phyloP scores from a whole-genome alignment of 176 grass and related monocot species.

The Aegilops sharonensis region DNA sequence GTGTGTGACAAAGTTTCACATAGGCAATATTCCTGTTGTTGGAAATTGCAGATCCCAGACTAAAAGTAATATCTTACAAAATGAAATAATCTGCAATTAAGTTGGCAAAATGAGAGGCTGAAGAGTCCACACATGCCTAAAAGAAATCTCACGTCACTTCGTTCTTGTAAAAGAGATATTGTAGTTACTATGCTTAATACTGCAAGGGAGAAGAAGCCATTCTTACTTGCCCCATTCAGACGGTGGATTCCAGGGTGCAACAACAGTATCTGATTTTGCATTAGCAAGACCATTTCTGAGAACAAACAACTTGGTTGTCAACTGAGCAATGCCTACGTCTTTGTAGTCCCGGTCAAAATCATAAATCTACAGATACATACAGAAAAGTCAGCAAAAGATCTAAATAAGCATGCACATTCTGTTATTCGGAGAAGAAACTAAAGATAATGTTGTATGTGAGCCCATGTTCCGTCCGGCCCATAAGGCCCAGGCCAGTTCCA shows the following conservation, averaged over 20 bases:
- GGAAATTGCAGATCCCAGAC: conserved; percentile 8
- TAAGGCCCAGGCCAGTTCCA: no score
- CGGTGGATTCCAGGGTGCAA: conserved; percentile 95
- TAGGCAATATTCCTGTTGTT: neutral
- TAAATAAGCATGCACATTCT: conserved; percentile 21
- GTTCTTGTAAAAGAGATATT: neutral
- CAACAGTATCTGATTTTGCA: conserved; percentile 87
- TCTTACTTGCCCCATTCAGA: conserved; percentile 99
- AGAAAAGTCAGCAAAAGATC: conserved; percentile 34
- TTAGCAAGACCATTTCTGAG: conserved; percentile 84
- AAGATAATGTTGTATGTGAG: neutral
- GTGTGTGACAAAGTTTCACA: neutral
- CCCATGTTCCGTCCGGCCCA: no score
- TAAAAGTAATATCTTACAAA: conserved; percentile 14
- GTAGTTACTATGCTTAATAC: neutral
- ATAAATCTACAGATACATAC: conserved; percentile 67
- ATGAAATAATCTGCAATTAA: conserved; percentile 16
- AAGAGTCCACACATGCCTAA: neutral
- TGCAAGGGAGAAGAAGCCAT: conserved; percentile 33
- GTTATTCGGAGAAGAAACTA: conserved; percentile 13
- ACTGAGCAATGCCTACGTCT: conserved; percentile 88
- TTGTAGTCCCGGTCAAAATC: conserved; percentile 98
- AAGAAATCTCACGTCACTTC: conserved; percentile 4
- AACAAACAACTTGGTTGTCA: conserved; percentile 85
- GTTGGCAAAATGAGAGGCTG: neutral